A percentile compares a stretch with the other conserved stretches of the same genome.
These are phyloP conservation scores for Podospora appendiculata DNA, from an alignment of 495 filamentous ascomycete genomes.

Conservation along the genomic window DNA sequence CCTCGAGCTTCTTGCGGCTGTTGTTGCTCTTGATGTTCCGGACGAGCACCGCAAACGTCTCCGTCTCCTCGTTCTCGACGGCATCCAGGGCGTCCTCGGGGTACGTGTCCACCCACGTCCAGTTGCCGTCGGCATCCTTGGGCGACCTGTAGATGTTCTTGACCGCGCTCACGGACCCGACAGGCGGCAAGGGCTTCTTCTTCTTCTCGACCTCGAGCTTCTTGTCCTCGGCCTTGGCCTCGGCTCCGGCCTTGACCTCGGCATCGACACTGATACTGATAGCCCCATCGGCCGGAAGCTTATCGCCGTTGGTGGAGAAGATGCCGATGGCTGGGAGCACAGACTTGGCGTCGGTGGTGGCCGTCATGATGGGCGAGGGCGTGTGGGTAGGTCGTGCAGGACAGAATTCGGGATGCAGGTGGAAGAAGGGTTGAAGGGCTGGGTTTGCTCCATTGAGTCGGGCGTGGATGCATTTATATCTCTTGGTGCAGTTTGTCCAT, in stretches of 20 bases:
- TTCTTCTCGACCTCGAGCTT: conserved; percentile 6
- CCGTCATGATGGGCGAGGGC: not conserved
- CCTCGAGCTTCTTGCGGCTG: conserved; percentile 51
- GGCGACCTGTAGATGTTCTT: conserved; percentile 32
- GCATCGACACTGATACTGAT: not conserved
- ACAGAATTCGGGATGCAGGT: too few species aligned
- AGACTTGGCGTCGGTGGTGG: not conserved
- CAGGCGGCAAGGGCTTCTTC: conserved; percentile 7
- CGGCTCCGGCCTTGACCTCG: not conserved
- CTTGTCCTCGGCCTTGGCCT: not conserved
- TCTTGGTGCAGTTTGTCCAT: too few species aligned
- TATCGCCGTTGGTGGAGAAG: not conserved
- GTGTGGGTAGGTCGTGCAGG: too few species aligned
- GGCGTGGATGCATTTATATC: too few species aligned
- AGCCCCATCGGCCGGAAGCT: not conserved
- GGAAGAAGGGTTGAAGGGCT: too few species aligned
- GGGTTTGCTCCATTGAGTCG: too few species aligned
- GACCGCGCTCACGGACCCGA: conserved; percentile 24
- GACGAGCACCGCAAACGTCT: conserved; percentile 23
- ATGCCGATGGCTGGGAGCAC: not conserved
- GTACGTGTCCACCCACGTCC: conserved; percentile 33
- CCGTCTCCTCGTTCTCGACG: conserved; percentile 30
- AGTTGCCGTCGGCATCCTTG: conserved; percentile 24
- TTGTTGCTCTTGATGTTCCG: conserved; percentile 33
- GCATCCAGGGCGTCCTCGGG: conserved; percentile 28